A percentile compares a stretch with the other conserved stretches of the same genome.
Evolutionary conservation across 1,284 basidiomycete species (phyloP).

Genomic region (Fomitopsis betulina): DNA sequence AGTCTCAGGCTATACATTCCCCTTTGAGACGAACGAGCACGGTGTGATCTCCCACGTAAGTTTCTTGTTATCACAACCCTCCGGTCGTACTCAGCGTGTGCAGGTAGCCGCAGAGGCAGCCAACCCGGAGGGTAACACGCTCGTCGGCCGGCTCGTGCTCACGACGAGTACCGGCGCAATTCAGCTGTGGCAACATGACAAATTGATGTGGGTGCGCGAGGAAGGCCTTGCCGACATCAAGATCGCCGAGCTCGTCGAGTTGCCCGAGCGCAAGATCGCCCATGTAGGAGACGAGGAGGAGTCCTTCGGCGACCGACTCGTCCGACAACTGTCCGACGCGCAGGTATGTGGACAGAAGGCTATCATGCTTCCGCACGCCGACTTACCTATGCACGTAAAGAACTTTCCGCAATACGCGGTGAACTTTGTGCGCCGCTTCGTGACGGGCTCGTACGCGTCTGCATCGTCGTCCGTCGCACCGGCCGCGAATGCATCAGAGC

Average conservation of each 20-base stretch:
- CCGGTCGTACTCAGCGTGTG: conserved; percentile 1
- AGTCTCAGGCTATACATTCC: conserved; percentile 60
- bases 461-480: conserved; percentile 35
- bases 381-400: conserved; percentile 30
- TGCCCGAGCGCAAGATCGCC: conserved; percentile 63
- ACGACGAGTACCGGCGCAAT: conserved; percentile 78
- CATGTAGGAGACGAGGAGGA: conserved; percentile 44
- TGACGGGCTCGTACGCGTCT: conserved; percentile 64
- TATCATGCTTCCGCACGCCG: not conserved
- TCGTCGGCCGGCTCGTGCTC: conserved; percentile 50
- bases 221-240: conserved; percentile 72
- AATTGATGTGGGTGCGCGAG: conserved; percentile 76
- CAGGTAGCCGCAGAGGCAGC: conserved; percentile 56
- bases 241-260: conserved; percentile 69
- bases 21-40: conserved; percentile 67
- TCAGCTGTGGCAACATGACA: conserved; percentile 68
- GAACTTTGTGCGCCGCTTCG: conserved; percentile 70
- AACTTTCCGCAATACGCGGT: conserved; percentile 69
- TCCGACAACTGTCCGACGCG: conserved; percentile 59
- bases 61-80: conserved; percentile 6
- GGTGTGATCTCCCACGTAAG: conserved; percentile 72
- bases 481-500: conserved; percentile 31
- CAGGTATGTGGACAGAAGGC: conserved; percentile 39
- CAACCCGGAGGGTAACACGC: conserved; percentile 35
- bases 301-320: conserved; percentile 50